Base-by-base conservation (phyloP, 345 rosid genomes). In the Streptanthus diversifolius region DNA sequence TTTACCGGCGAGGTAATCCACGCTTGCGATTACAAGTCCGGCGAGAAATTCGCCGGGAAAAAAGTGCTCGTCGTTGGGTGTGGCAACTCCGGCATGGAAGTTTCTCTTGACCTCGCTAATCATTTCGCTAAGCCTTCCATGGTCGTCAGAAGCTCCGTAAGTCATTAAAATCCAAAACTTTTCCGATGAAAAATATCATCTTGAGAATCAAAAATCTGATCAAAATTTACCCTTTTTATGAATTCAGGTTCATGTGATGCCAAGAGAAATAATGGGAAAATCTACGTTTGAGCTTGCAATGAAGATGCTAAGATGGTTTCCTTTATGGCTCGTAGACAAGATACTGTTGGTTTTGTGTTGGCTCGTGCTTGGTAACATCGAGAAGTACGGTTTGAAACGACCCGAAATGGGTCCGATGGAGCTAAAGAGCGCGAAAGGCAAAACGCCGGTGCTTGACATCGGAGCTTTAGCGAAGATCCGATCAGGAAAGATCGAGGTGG, bases 11-110 rank as follows among this genome's bases (percentile, higher is more conserved):
- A 91, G 40, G 87, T 95, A 25, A 48, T 85, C n/a, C 97, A 95
- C 58, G 86, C 86, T 8, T 75, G 85, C 45, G 83, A 83, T 0
- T 95, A 95, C 68, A 95, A 91, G 78, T 91, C 96, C 51, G 99
- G 97, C 0, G 81, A 88, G 59, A 84, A 83, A 49, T 91, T 83
- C 63, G 48, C 63, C 29, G 88, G 87, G 33, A 83, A 95, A 78
- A 78, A 82, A 44, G 96, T 91, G 1, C 81, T 95, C 0, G 99
- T 95, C 30, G 92, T 95, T 5, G 99, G 99, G 1, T 86, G 96
- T 66, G 99, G 99, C 4, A 95, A 95, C 77, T 95, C 99, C 4
- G 99, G 97, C 70, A 90, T 95, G 97, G 99, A 95, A 49, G 77
- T 95, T 43, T 89, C 99, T 54, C 95, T 95, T 62, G 97, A 95